A percentile compares a stretch with the other conserved stretches of the same genome.
phyloP scores from a whole-genome alignment of 2,329 filamentous ascomycete genomes.

The Coniochaeta sp. region DNA sequence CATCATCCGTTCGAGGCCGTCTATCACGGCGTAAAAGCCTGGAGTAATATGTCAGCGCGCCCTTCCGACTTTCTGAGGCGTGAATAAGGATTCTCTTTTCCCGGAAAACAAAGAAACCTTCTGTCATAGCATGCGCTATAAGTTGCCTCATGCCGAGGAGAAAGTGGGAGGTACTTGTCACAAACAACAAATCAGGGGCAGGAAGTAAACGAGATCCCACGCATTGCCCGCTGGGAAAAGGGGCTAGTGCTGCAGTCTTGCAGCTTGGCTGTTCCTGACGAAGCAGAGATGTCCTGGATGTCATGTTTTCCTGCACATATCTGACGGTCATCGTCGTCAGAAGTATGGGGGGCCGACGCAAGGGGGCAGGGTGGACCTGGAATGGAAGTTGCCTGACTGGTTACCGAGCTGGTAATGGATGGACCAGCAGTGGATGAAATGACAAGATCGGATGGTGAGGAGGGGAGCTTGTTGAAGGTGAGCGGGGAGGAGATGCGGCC shows the following conservation, averaged over 20 bases:
- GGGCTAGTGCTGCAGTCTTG: neutral
- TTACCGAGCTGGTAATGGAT: neutral
- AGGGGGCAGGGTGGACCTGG: too few species aligned
- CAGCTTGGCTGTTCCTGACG: neutral
- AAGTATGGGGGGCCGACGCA: neutral
- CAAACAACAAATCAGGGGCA: constrained; percentile 19
- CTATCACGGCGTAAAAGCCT: too few species aligned
- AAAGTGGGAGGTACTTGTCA: constrained; percentile 17
- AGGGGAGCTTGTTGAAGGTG: too few species aligned
- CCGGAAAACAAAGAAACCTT: constrained; percentile 14
- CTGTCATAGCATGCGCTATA: constrained; percentile 20
- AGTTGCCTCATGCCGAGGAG: constrained; percentile 13
- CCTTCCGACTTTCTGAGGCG: neutral
- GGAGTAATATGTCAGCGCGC: neutral
- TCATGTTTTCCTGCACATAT: neutral
- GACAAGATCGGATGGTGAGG: neutral
- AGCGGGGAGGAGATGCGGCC: neutral
- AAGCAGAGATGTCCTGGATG: neutral
- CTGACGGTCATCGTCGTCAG: neutral
- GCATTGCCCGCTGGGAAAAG: neutral
- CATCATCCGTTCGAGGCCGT: neutral
- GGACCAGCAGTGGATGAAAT: too few species aligned
- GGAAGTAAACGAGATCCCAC: constrained; percentile 1
- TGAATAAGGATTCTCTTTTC: neutral
- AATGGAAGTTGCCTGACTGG: too few species aligned